Conservation (phyloP, 2,329 filamentous ascomycete genomes). For the Leptographium lundbergii region DNA sequence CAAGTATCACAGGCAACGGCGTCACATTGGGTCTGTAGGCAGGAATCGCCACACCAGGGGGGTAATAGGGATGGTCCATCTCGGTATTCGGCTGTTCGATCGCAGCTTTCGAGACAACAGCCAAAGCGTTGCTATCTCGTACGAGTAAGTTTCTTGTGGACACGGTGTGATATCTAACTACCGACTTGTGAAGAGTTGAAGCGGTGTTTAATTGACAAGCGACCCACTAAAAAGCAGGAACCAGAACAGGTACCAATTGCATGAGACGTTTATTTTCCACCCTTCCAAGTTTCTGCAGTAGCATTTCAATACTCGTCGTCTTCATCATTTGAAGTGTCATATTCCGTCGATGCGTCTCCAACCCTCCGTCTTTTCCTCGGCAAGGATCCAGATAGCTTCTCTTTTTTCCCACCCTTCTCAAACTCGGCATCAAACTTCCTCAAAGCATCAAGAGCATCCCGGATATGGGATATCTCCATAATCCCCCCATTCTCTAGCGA, state of each 20-base stretch:
- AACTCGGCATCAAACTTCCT: no score
- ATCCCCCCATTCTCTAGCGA: no score
- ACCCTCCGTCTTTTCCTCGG: no score
- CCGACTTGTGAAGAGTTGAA: neutral
- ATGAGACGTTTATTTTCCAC: no score
- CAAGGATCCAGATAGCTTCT: no score
- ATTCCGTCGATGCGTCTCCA: no score
- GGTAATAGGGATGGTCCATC: slow-evolving; percentile 37
- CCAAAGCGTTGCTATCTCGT: neutral
- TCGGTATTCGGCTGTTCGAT: neutral
- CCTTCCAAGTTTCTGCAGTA: neutral
- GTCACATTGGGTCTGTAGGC: slow-evolving; percentile 32
- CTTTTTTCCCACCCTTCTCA: no score
- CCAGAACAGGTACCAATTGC: neutral
- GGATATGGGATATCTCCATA: no score
- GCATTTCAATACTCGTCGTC: no score
- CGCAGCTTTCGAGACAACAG: no score
- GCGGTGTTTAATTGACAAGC: neutral
- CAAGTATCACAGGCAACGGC: slow-evolving; percentile 25
- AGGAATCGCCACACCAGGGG: slow-evolving; percentile 27
- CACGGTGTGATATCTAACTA: neutral
- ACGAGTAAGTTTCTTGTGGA: neutral
- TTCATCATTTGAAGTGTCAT: no score
- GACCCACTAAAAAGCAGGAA: neutral
- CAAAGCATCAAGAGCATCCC: no score